A percentile compares a stretch with the other conserved stretches of the same genome.
Conservation (phyloP, 441 rosid genomes). For the Adansonia gregorii region DNA sequence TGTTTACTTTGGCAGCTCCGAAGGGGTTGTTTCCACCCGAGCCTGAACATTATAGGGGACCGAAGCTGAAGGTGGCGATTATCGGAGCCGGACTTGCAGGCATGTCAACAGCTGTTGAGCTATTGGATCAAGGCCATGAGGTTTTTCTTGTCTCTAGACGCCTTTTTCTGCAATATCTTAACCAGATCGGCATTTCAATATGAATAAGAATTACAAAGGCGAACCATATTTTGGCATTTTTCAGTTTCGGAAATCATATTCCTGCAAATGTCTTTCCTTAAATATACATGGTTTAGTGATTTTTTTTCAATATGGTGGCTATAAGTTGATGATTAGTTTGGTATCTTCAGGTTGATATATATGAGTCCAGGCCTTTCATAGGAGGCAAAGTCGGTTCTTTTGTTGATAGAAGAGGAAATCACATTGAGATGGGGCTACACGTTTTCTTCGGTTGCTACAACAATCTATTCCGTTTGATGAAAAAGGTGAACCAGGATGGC, state of each 20-base stretch:
- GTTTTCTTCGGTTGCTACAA: conserved; percentile 98
- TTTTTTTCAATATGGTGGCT: not conserved
- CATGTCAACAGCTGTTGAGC: conserved; percentile 97
- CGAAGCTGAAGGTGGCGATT: conserved; percentile 94
- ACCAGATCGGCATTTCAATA: conserved; percentile 13
- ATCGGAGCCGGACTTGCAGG: conserved; percentile 99
- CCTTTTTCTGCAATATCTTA: conserved; percentile 3
- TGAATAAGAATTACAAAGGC: not conserved
- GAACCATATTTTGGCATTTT: conserved; percentile 7
- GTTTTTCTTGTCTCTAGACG: conserved; percentile 37
- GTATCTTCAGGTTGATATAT: conserved; percentile 81
- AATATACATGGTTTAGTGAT: conserved; percentile 2
- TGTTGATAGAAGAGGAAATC: conserved; percentile 92
- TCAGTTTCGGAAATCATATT: conserved; percentile 7
- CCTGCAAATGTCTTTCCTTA: not conserved
- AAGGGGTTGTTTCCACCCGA: conserved; percentile 96
- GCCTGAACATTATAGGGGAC: conserved; percentile 88
- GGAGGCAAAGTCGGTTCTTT: conserved; percentile 99
- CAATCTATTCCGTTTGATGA: conserved; percentile 94
- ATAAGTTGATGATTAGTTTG: conserved; percentile 12
- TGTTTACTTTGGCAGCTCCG: conserved; percentile 65
- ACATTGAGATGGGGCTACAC: conserved; percentile 96
- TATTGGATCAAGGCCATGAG: conserved; percentile 98
- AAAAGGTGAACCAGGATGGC: conserved; percentile 59
- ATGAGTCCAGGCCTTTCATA: conserved; percentile 84